Conservation (phyloP, 148 eudicot species). For the Rhododendron henanense region DNA sequence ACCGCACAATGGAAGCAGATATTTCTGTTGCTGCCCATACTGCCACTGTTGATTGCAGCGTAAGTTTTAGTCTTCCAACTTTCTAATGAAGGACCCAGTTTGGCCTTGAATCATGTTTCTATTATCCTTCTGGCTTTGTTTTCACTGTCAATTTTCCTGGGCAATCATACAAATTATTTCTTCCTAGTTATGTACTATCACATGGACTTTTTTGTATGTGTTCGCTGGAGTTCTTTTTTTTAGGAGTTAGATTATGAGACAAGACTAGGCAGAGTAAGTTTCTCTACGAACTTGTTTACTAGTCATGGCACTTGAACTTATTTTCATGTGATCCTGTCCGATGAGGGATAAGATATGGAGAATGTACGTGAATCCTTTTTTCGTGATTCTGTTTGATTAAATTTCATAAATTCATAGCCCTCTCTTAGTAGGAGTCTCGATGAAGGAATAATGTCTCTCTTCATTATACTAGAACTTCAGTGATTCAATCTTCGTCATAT, state of each 20-base stretch:
- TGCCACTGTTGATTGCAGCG: slow-evolving; percentile 29
- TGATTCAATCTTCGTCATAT: neutral
- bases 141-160: neutral
- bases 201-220: neutral
- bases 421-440: neutral
- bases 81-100: neutral
- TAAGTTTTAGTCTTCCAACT: slow-evolving; percentile 33
- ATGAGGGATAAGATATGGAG: neutral
- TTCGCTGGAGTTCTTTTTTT: neutral
- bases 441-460: neutral
- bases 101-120: slow-evolving; percentile 10
- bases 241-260: neutral
- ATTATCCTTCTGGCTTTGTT: neutral
- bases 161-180: neutral
- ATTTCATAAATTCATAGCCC: neutral
- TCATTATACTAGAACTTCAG: neutral
- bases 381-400: neutral
- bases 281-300: neutral
- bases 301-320: neutral
- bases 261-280: neutral
- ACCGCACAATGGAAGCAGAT: slow-evolving; percentile 27
- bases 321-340: neutral
- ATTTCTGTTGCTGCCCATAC: slow-evolving; percentile 17
- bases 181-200: neutral
- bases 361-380: neutral